Evolutionary conservation across 441 rosid genomes (phyloP).

Genomic region (Populus hybrid): DNA sequence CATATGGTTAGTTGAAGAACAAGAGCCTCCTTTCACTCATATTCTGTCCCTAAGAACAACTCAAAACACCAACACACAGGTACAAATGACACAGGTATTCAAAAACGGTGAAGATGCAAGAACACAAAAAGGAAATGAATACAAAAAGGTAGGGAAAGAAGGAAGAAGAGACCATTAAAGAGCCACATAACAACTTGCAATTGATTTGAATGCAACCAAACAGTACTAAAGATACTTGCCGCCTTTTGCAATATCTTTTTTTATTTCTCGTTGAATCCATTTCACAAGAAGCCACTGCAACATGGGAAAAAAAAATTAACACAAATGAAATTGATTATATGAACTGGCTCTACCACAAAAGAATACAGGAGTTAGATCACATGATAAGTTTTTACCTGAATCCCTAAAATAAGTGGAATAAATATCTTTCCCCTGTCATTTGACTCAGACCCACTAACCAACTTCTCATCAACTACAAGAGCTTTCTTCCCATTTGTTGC

Average conservation of each 20-base stretch:
- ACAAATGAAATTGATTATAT: neutral
- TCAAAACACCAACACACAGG: neutral
- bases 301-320: constrained; percentile 3
- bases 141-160: neutral
- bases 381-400: constrained; percentile 45
- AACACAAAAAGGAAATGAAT: neutral
- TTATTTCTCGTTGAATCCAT: constrained; percentile 65
- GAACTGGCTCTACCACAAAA: neutral
- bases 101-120: neutral
- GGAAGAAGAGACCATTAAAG: neutral
- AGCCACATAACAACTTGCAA: constrained; percentile 8
- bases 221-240: constrained; percentile 46
- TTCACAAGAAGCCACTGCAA: constrained; percentile 61
- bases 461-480: constrained; percentile 64
- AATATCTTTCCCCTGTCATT: constrained; percentile 59
- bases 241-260: constrained; percentile 48
- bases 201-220: constrained; percentile 5
- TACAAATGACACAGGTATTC: neutral
- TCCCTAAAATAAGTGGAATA: constrained; percentile 55
- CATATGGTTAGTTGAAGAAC: constrained; percentile 1
- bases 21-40: constrained; percentile 8
- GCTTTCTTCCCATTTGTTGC: constrained; percentile 62
- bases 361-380: neutral
- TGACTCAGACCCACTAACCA: constrained; percentile 76
- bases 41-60: constrained; percentile 1